Conservation (phyloP, 164 flowering plant genomes). For the Stephania yunnanensis region DNA sequence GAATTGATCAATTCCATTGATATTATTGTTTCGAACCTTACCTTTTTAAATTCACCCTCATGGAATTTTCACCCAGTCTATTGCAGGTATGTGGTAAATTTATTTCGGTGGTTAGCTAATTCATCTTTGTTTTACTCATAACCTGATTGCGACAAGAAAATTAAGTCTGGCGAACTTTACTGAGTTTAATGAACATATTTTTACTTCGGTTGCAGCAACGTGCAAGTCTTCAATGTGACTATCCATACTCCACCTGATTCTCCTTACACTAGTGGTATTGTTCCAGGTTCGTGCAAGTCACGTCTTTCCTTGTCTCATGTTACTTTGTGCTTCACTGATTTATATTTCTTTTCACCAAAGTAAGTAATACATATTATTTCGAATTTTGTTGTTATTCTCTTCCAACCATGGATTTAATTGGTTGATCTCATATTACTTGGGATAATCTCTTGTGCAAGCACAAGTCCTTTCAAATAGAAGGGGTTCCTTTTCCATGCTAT, state of each 20-base stretch:
- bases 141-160: neutral
- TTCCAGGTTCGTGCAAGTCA: slow-evolving; percentile 48
- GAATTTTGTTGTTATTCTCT: neutral
- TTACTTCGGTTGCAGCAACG: slow-evolving; percentile 42
- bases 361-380: neutral
- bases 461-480: too few species aligned
- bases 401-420: neutral
- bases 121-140: neutral
- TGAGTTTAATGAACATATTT: neutral
- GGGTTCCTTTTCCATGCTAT: too few species aligned
- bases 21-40: slow-evolving; percentile 68
- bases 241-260: slow-evolving; percentile 46
- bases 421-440: too few species aligned
- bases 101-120: neutral
- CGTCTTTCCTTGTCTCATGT: neutral
- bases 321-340: neutral
- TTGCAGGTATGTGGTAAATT: slow-evolving; percentile 52
- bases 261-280: slow-evolving; percentile 56
- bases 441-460: too few species aligned
- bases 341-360: neutral
- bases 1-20: slow-evolving; percentile 51
- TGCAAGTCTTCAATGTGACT: slow-evolving; percentile 48
- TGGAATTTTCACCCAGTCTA: slow-evolving; percentile 84
- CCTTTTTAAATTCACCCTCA: slow-evolving; percentile 75
- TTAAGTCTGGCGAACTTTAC: neutral